Conservation (phyloP, 495 filamentous ascomycete species). For the Xylaria bambusicola region DNA sequence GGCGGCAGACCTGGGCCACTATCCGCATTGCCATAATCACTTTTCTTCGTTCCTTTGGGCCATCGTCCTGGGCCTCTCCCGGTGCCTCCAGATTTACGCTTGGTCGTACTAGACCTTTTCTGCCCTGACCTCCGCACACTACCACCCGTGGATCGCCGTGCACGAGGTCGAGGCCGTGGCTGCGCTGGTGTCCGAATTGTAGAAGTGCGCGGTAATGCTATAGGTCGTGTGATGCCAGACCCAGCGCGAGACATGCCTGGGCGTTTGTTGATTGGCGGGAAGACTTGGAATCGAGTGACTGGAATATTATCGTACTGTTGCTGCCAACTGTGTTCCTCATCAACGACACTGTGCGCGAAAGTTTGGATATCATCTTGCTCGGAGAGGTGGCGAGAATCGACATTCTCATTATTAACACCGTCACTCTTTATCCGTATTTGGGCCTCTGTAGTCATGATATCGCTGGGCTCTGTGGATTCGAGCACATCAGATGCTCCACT, state of each 20-base stretch:
- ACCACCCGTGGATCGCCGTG: constrained; percentile 26
- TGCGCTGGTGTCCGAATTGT: constrained; percentile 23
- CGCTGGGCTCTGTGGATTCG: constrained; percentile 48
- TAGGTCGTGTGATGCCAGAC: constrained; percentile 35
- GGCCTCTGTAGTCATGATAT: constrained; percentile 32
- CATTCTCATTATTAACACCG: constrained; percentile 27
- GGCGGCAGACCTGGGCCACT: constrained; percentile 58
- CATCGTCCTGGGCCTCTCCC: constrained; percentile 53
- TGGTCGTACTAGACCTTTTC: constrained; percentile 35
- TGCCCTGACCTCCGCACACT: constrained; percentile 26
- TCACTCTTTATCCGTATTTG: constrained; percentile 32
- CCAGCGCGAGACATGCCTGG: constrained; percentile 32
- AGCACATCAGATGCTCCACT: constrained; percentile 32
- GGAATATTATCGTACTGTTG: constrained; percentile 61
- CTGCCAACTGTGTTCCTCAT: constrained; percentile 41
- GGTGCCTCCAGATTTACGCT: constrained; percentile 54
- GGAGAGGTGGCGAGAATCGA: constrained; percentile 32
- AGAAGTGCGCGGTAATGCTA: constrained; percentile 27
- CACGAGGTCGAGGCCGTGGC: constrained; percentile 28
- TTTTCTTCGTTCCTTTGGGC: constrained; percentile 60
- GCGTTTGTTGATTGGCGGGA: constrained; percentile 67
- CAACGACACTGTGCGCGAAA: constrained; percentile 14
- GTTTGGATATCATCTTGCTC: constrained; percentile 16
- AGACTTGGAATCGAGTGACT: constrained; percentile 79
- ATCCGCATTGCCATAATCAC: constrained; percentile 57